Evolutionary conservation across 2,329 filamentous ascomycete genomes (phyloP).

Genomic region (Cercospora nicotianae): DNA sequence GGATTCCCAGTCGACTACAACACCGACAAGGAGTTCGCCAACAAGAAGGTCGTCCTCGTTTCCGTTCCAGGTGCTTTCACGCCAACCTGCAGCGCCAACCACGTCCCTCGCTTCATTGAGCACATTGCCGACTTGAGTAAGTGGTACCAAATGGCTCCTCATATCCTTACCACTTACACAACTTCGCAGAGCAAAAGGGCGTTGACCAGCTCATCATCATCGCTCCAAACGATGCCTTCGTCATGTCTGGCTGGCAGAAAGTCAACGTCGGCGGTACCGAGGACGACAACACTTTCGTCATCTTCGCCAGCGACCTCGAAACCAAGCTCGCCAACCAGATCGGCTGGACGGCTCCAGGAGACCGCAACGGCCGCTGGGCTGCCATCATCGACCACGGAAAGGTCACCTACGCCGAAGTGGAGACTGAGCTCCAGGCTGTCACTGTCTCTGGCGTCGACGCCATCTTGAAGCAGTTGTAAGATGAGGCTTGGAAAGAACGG

Average conservation of each 20-base stretch:
- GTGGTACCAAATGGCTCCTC: too few relatives aligned
- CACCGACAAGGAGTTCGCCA: conserved; percentile 25
- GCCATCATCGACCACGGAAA: conserved; percentile 28
- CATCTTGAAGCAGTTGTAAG: conserved; percentile 18
- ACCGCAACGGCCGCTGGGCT: conserved; percentile 28
- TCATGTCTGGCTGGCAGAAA: conserved; percentile 30
- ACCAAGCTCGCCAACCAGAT: conserved; percentile 28
- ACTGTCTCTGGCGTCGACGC: conserved; percentile 25
- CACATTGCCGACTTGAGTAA: conserved; percentile 25
- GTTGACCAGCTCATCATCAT: conserved; percentile 28
- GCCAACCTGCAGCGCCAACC: conserved; percentile 28
- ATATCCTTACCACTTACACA: too few relatives aligned
- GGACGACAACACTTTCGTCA: conserved; percentile 27
- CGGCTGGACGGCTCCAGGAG: conserved; percentile 28
- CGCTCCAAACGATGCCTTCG: conserved; percentile 27
- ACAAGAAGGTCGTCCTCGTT: conserved; percentile 28
- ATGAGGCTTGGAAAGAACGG: neutral
- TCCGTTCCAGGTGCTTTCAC: conserved; percentile 28
- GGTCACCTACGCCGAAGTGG: conserved; percentile 25
- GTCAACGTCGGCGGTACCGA: conserved; percentile 22
- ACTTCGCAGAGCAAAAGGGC: conserved; percentile 17
- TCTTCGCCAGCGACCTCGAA: conserved; percentile 28
- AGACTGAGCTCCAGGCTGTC: conserved; percentile 27
- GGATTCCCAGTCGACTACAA: conserved; percentile 25
- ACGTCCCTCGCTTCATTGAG: conserved; percentile 26